A percentile compares a stretch with the other conserved stretches of the same genome.
phyloP scores from a whole-genome alignment of 2,329 filamentous ascomycete genomes.

The Penicillium psychrosexuale region DNA sequence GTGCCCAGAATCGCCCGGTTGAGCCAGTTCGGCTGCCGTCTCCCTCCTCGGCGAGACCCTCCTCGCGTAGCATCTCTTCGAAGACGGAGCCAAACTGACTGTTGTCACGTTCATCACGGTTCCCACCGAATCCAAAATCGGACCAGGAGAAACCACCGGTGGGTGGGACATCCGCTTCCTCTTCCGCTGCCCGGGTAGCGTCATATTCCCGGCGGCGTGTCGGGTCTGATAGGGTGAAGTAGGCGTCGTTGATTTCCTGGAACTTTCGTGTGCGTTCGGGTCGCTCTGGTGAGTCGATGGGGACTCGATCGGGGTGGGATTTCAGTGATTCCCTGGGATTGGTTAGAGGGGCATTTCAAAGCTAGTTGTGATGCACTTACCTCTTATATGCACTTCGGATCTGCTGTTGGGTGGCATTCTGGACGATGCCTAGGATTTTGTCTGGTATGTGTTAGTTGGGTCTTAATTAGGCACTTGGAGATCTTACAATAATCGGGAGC shows the following conservation, averaged over 20 bases:
- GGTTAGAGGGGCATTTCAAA: conserved; percentile 7
- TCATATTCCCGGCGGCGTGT: conserved; percentile 81
- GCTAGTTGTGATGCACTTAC: conserved; percentile 41
- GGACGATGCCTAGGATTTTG: conserved; percentile 67
- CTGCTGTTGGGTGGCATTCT: conserved; percentile 74
- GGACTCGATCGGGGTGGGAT: conserved; percentile 88
- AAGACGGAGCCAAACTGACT: conserved; percentile 87
- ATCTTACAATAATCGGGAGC: conserved; percentile 43
- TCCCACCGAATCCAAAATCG: conserved; percentile 58
- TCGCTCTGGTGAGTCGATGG: conserved; percentile 78
- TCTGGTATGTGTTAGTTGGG: conserved; percentile 49
- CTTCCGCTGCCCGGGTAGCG: conserved; percentile 57
- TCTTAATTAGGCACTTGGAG: not conserved
- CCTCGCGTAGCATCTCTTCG: conserved; percentile 84
- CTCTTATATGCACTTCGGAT: conserved; percentile 94
- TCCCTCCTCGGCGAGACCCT: conserved; percentile 72
- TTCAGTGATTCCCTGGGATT: conserved; percentile 73
- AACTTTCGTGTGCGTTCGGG: conserved; percentile 78
- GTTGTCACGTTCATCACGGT: conserved; percentile 46
- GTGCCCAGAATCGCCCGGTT: conserved; percentile 77
- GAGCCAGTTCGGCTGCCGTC: conserved; percentile 43
- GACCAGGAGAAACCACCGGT: conserved; percentile 70
- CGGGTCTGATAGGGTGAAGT: conserved; percentile 83
- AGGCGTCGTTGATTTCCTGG: conserved; percentile 88
- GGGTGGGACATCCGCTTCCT: conserved; percentile 51